Conservation (phyloP, 805 yeast species). For the Saturnispora bothae region DNA sequence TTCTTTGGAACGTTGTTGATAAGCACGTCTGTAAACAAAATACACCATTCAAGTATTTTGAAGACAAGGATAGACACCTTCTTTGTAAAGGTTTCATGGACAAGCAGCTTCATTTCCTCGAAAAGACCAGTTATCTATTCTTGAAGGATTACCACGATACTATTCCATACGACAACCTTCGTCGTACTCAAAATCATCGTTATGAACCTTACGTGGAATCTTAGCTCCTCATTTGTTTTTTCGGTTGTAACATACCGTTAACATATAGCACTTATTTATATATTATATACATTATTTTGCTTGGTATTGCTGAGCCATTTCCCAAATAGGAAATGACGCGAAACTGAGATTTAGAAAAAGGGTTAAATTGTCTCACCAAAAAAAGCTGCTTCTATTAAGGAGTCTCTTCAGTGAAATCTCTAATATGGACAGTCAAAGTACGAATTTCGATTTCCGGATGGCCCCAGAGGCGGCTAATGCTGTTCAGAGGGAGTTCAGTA, state of each 20-base stretch:
- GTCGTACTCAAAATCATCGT: constrained; percentile 4
- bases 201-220: too few relatives aligned
- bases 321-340: background rate
- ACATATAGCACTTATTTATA: too few relatives aligned
- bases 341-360: background rate
- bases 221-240: too few relatives aligned
- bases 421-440: too few relatives aligned
- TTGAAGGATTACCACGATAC: constrained; percentile 7
- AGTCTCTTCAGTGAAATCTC: background rate
- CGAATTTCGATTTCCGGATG: too few relatives aligned
- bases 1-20: constrained; percentile 17
- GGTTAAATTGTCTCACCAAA: background rate
- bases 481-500: constrained; percentile 6
- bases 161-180: constrained; percentile 9
- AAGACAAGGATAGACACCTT: constrained; percentile 4
- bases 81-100: constrained; percentile 11
- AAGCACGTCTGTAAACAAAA: constrained; percentile 14
- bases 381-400: background rate
- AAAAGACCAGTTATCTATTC: constrained; percentile 3
- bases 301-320: constrained; percentile 3
- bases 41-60: constrained; percentile 9
- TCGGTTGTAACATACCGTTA: too few relatives aligned
- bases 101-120: constrained; percentile 11
- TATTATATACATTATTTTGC: too few relatives aligned
- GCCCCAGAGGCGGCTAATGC: constrained; percentile 3